Conservation (phyloP, 2,329 filamentous ascomycete species). For the Rasamsonia emersonii region DNA sequence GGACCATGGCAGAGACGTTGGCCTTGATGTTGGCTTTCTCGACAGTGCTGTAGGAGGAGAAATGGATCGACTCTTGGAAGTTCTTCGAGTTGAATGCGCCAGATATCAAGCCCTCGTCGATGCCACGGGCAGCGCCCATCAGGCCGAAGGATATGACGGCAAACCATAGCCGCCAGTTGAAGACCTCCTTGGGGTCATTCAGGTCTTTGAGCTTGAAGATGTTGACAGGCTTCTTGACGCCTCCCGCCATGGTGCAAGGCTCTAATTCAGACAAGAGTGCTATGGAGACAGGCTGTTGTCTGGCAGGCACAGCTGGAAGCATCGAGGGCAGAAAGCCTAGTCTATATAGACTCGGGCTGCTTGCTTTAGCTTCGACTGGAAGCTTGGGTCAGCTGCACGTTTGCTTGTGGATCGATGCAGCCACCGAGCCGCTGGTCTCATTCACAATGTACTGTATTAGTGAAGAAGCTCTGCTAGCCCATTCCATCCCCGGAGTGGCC, state of each 20-base stretch:
- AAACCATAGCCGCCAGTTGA: constrained; percentile 75
- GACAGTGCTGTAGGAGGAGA: constrained; percentile 43
- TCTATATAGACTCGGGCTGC: too few relatives aligned
- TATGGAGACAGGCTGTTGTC: too few relatives aligned
- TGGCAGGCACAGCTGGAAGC: too few relatives aligned
- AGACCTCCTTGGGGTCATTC: constrained; percentile 58
- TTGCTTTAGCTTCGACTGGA: too few relatives aligned
- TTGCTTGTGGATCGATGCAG: too few relatives aligned
- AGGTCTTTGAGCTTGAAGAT: constrained; percentile 55
- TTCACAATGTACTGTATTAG: too few relatives aligned
- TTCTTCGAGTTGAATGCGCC: constrained; percentile 60
- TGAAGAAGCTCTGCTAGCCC: too few relatives aligned
- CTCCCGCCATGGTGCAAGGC: constrained; percentile 39
- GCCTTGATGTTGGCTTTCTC: constrained; percentile 60
- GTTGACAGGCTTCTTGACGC: constrained; percentile 32
- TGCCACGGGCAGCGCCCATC: constrained; percentile 65
- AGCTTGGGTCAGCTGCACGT: too few relatives aligned
- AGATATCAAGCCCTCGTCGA: constrained; percentile 73
- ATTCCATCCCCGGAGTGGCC: too few relatives aligned
- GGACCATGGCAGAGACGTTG: constrained; percentile 75
- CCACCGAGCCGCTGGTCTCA: too few relatives aligned
- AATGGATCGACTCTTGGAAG: constrained; percentile 54
- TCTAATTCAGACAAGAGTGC: too few relatives aligned
- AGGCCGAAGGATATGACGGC: constrained; percentile 65
- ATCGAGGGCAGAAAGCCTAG: too few relatives aligned